Percentiles rank a stretch among this genome's conserved stretches.
Conservation (phyloP, 75 land plant genomes). For the Pinus taeda region DNA sequence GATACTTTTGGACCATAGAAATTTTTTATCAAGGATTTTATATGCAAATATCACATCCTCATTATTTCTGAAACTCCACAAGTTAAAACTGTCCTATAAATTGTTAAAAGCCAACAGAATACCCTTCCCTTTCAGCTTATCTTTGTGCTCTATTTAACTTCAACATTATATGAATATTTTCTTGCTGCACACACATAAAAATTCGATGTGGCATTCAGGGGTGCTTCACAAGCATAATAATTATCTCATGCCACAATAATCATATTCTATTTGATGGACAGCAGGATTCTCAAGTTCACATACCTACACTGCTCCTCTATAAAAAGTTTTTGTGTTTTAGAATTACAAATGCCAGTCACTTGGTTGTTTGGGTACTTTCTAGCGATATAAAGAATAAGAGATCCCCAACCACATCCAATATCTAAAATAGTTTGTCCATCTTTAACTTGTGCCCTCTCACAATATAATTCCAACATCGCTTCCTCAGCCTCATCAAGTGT, state of each 20-base stretch:
- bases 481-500: constrained; percentile 89
- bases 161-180: background rate
- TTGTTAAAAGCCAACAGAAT: too few relatives aligned
- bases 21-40: too few relatives aligned
- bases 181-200: background rate
- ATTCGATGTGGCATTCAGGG: background rate
- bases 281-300: background rate
- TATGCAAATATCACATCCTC: too few relatives aligned
- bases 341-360: constrained; percentile 88
- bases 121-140: too few relatives aligned
- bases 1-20: too few relatives aligned
- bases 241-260: background rate
- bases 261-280: background rate
- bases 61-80: too few relatives aligned
- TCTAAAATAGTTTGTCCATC: constrained; percentile 92
- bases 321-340: constrained; percentile 71
- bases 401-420: constrained; percentile 99
- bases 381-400: constrained; percentile 75
- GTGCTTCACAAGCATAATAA: background rate
- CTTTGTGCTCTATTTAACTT: too few relatives aligned
- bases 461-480: constrained; percentile 84
- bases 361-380: constrained; percentile 69
- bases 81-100: too few relatives aligned
- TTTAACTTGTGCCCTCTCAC: constrained; percentile 73
- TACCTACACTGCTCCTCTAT: constrained; percentile 81